phyloP scores from a whole-genome alignment of 2,329 filamentous ascomycete species.

The Fusarium cyanostomum region DNA sequence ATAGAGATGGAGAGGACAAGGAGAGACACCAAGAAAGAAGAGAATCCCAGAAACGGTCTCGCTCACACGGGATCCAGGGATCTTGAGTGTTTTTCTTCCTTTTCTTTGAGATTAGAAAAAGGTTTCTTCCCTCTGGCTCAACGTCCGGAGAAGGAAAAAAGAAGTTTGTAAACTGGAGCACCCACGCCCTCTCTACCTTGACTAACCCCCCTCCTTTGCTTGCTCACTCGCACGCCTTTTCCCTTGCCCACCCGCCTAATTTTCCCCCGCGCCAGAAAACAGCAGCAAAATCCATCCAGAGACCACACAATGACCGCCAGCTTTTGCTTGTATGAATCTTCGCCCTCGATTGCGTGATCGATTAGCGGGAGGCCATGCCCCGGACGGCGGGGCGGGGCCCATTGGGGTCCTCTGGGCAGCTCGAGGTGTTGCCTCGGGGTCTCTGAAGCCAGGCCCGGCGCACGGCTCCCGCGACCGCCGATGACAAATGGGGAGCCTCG shows the following conservation, averaged over 20 bases:
- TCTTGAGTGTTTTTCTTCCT: conserved; percentile 37
- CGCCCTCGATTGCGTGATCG: conserved; percentile 45
- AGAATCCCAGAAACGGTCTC: conserved; percentile 35
- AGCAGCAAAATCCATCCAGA: conserved; percentile 31
- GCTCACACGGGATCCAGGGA: conserved; percentile 39
- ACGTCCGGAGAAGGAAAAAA: conserved; percentile 29
- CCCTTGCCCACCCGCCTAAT: conserved; percentile 35
- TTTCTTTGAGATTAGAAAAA: conserved; percentile 38
- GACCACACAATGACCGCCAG: conserved; percentile 25
- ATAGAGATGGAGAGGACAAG: conserved; percentile 14
- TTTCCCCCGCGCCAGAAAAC: conserved; percentile 43
- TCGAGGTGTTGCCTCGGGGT: conserved; percentile 35
- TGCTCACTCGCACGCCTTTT: conserved; percentile 38
- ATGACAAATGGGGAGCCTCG: conserved; percentile 39
- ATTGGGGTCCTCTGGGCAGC: conserved; percentile 23
- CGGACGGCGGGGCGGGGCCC: conserved; percentile 43
- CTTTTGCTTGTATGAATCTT: conserved; percentile 44
- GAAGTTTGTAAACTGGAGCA: conserved; percentile 36
- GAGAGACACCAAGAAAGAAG: conserved; percentile 17
- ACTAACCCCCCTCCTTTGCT: conserved; percentile 31
- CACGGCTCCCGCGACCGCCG: conserved; percentile 37
- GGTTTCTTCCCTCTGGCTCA: conserved; percentile 43
- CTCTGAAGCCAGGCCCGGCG: conserved; percentile 24
- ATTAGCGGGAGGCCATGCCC: conserved; percentile 45
- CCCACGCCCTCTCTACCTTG: conserved; percentile 28